Conservation (phyloP, 495 filamentous ascomycete species). For the Penicillium steckii region DNA sequence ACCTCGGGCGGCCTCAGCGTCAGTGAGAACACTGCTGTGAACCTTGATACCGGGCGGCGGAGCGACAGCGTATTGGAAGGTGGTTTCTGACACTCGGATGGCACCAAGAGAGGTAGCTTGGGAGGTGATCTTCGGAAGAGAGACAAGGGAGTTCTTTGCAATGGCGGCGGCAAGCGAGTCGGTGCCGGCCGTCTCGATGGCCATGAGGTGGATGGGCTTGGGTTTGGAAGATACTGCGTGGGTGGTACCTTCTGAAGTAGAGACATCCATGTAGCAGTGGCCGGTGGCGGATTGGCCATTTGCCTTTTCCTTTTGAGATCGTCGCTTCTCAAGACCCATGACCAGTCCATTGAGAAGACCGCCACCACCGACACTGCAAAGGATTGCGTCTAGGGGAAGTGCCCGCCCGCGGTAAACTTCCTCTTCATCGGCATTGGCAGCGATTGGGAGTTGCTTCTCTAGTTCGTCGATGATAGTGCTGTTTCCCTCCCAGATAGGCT, state of each 20-base stretch:
- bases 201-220: constrained; percentile 59
- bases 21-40: constrained; percentile 67
- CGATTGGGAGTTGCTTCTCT: constrained; percentile 50
- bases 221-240: constrained; percentile 5
- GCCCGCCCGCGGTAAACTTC: constrained; percentile 33
- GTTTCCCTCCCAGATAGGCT: constrained; percentile 80
- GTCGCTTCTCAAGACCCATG: constrained; percentile 61
- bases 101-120: constrained; percentile 81
- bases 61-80: constrained; percentile 60
- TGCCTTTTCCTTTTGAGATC: constrained; percentile 22
- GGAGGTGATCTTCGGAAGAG: constrained; percentile 72
- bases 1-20: constrained; percentile 77
- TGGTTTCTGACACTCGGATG: constrained; percentile 64
- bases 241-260: constrained; percentile 2
- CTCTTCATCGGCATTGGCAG: constrained; percentile 32
- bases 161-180: constrained; percentile 66
- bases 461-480: constrained; percentile 75
- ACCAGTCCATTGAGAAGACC: constrained; percentile 81
- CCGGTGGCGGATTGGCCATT: constrained; percentile 12
- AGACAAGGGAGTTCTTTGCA: constrained; percentile 57
- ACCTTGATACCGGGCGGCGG: constrained; percentile 49
- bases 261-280: constrained; percentile 17
- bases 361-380: constrained; percentile 87
- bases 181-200: constrained; percentile 81
- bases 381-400: constrained; percentile 59